Evolutionary conservation across 805 yeast genomes (phyloP), one percentile per base, ranked within the genome.

Genomic region (Jamesozyma gamospora): DNA sequence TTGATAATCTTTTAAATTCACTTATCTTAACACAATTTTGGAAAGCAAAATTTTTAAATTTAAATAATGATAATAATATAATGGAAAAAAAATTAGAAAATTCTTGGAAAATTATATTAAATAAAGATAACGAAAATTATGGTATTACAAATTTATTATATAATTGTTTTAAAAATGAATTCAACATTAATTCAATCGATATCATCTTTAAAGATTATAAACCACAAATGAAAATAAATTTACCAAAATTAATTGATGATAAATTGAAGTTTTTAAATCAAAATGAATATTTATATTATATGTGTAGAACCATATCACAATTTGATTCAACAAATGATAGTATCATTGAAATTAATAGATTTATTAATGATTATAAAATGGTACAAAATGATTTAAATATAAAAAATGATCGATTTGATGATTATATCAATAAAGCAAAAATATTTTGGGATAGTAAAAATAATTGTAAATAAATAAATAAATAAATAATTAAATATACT

Each of bases 1-100:
- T 55, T 3, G 60, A 57, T 16, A 56, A 51, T 28, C 51, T 55
- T 26, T 56, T 55, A 36, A 56, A 56, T 39, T 44, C 58, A n/a
- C n/a, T n/a, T n/a, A n/a, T n/a, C n/a, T n/a, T n/a, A n/a, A n/a
- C n/a, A n/a, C n/a, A n/a, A n/a, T n/a, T n/a, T n/a, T n/a, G n/a
- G n/a, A n/a, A 31, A 21, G 26, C 27, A 32, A 17, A 12, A 30
- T 3, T 19, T 19, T 4, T 15, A 21, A 7, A 17, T 40, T 12
- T 13, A 13, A 8, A 26, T 40, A 28, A 40, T 40, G 8, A 26
- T 35, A 13, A 25, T 19, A 6, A 15, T 18, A 10, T 7, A 10
- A n/a, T n/a, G n/a, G n/a, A n/a, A n/a, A n/a, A n/a, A 32, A 56
- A 56, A 40, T 39, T 56, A 11, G 28, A 36, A 14, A 45, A 30